Percentiles rank a stretch among this genome's conserved stretches.
These are phyloP conservation scores for Hypoxylon sp. DNA, from an alignment of 2,329 filamentous ascomycete species.

Conservation along the genomic window DNA sequence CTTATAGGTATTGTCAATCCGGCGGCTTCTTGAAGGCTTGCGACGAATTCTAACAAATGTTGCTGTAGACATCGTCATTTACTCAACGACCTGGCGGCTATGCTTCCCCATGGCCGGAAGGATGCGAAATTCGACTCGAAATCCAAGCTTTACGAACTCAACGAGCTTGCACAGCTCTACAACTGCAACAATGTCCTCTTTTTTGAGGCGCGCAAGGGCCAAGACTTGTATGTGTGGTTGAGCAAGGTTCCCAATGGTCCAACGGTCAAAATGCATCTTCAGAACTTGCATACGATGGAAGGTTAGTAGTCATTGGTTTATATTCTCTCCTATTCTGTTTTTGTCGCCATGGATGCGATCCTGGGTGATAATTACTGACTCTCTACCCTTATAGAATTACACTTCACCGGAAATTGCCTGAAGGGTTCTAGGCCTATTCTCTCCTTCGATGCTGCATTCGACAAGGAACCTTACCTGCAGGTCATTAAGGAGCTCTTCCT, in stretches of 20 bases:
- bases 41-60: constrained; percentile 61
- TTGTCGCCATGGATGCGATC: not conserved
- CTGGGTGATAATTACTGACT: constrained; percentile 11
- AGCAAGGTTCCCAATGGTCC: constrained; percentile 86
- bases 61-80: constrained; percentile 85
- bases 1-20: constrained; percentile 65
- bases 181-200: constrained; percentile 96
- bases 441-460: constrained; percentile 91
- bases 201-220: constrained; percentile 93
- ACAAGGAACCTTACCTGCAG: constrained; percentile 81
- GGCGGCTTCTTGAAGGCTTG: not conserved
- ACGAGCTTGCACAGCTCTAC: constrained; percentile 81
- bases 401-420: constrained; percentile 96
- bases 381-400: constrained; percentile 71
- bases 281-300: constrained; percentile 66
- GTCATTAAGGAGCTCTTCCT: constrained; percentile 91
- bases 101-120: constrained; percentile 93
- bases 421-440: constrained; percentile 93
- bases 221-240: constrained; percentile 95
- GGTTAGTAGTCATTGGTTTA: constrained; percentile 23
- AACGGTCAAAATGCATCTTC: constrained; percentile 77
- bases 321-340: not conserved
- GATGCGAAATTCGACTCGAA: constrained; percentile 98
- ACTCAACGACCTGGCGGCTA: constrained; percentile 85
- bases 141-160: constrained; percentile 85